phyloP scores from a whole-genome alignment of 177 flowering plant species.

The Vitis hybrid region DNA sequence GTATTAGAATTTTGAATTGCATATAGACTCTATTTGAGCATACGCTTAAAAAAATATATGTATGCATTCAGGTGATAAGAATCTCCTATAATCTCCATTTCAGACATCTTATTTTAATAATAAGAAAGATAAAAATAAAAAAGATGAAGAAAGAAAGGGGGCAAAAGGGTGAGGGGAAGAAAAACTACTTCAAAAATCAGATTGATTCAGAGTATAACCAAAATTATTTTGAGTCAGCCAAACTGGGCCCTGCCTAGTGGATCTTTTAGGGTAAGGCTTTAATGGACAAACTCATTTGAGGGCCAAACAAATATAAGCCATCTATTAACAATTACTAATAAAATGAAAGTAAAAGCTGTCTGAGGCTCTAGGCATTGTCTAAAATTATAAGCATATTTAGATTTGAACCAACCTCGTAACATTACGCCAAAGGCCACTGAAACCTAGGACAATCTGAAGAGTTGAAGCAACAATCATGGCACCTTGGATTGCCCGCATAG shows the following conservation, averaged over 20 bases:
- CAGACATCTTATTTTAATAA: too few relatives aligned
- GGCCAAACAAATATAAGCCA: neutral
- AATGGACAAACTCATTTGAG: neutral
- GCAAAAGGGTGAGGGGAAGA: neutral
- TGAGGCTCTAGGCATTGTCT: neutral
- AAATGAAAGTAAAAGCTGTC: neutral
- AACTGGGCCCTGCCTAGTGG: neutral
- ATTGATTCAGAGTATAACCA: neutral
- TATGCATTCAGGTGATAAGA: too few relatives aligned
- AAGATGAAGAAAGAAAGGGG: too few relatives aligned
- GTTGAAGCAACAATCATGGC: conserved; percentile 88
- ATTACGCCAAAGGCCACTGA: conserved; percentile 99
- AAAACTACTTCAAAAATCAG: neutral
- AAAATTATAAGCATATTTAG: neutral
- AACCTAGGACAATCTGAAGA: conserved; percentile 92
- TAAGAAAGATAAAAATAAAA: too few relatives aligned
- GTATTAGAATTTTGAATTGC: neutral
- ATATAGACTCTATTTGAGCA: neutral
- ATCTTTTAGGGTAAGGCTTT: neutral
- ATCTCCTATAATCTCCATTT: too few relatives aligned
- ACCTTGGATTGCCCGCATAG: conserved; percentile 91
- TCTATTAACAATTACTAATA: neutral
- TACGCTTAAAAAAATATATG: neutral
- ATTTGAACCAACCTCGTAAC: conserved; percentile 65
- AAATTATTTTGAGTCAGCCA: neutral